Conservation (phyloP, 106 monocot species). For the Dendrobium nobile region DNA sequence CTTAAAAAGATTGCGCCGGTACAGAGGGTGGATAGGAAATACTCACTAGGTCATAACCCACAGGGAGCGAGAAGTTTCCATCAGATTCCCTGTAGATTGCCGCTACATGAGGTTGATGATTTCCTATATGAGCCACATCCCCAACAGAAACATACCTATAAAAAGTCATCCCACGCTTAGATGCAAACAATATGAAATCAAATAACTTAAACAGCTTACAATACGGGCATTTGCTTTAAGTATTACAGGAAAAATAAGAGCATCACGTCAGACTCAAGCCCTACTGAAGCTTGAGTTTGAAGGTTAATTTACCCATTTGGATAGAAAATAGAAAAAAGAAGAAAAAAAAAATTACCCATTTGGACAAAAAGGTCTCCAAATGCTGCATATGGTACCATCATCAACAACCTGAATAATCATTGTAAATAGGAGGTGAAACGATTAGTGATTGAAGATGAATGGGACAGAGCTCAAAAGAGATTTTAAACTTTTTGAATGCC, state of each 20-base stretch:
- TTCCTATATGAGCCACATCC: slow-evolving; percentile 74
- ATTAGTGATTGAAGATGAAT: neutral
- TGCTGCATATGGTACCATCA: slow-evolving; percentile 65
- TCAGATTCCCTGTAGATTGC: slow-evolving; percentile 54
- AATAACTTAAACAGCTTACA: neutral
- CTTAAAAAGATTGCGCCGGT: too few species aligned
- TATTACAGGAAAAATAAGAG: neutral
- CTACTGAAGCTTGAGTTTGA: neutral
- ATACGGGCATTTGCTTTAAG: too few species aligned
- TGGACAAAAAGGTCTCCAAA: slow-evolving; percentile 88
- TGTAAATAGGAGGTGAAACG: neutral
- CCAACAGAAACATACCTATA: slow-evolving; percentile 83
- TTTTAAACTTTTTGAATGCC: neutral
- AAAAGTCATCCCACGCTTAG: neutral
- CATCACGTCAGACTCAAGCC: neutral
- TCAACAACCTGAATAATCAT: slow-evolving; percentile 40
- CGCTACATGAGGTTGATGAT: slow-evolving; percentile 75
- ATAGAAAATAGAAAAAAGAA: slow-evolving; percentile 21
- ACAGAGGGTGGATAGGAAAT: neutral
- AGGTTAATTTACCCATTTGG: slow-evolving; percentile 67
- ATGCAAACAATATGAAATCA: neutral
- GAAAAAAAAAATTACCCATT: slow-evolving; percentile 57
- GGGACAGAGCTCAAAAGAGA: neutral
- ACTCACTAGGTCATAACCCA: slow-evolving; percentile 94
- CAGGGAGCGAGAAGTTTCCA: slow-evolving; percentile 58